These are phyloP conservation scores for Cucurbitaria berberidis DNA, from an alignment of 2,329 filamentous ascomycete species.

Conservation along the genomic window DNA sequence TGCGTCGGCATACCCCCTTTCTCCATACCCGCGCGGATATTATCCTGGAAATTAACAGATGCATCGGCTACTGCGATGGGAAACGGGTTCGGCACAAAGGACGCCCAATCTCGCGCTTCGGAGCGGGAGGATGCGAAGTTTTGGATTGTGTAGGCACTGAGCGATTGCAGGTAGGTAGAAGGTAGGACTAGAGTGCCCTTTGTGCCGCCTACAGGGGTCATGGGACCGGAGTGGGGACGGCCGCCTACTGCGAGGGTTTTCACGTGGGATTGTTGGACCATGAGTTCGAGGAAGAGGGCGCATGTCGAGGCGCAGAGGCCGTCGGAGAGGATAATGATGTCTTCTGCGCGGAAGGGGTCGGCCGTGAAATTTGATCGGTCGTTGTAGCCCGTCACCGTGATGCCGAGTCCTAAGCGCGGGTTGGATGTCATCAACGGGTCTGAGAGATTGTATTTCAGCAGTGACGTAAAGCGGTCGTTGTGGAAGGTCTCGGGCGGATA, in stretches of 20 bases:
- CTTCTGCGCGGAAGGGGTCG: conserved; percentile 46
- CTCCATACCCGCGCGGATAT: conserved; percentile 43
- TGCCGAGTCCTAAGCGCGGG: conserved; percentile 30
- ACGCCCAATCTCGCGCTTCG: conserved; percentile 26
- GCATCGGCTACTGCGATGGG: conserved; percentile 31
- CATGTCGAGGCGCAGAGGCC: conserved; percentile 56
- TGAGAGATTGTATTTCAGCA: conserved; percentile 49
- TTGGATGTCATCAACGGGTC: conserved; percentile 44
- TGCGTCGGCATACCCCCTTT: conserved; percentile 57
- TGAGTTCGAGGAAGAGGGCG: conserved; percentile 55
- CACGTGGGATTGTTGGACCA: conserved; percentile 53
- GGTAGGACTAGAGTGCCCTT: conserved; percentile 50
- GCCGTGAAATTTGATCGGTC: conserved; percentile 33
- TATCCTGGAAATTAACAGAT: conserved; percentile 49
- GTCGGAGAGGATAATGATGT: conserved; percentile 52
- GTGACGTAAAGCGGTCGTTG: conserved; percentile 47
- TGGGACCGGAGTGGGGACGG: conserved; percentile 48
- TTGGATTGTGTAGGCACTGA: conserved; percentile 24
- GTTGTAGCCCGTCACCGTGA: conserved; percentile 40
- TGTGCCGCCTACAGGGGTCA: conserved; percentile 54
- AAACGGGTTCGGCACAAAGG: conserved; percentile 33
- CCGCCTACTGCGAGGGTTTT: conserved; percentile 53
- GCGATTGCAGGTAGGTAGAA: conserved; percentile 26
- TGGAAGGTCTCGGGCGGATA: conserved; percentile 43
- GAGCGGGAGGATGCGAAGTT: conserved; percentile 21